Base-by-base conservation (phyloP, 2,329 filamentous ascomycete genomes). In the Trichoderma sp. region DNA sequence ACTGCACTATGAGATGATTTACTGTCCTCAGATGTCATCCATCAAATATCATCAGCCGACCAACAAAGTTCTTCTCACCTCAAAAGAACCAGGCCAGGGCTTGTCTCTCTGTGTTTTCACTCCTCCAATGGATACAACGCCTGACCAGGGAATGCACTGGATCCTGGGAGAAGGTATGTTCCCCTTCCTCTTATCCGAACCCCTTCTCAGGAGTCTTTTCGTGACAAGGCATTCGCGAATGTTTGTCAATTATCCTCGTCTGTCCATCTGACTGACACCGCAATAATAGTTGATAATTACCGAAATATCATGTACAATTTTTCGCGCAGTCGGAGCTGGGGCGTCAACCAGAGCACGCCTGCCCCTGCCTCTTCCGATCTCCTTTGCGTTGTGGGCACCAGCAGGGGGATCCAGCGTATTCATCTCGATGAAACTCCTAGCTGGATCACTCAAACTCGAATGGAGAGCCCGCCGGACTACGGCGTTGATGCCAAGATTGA, bases 381-480 rank as follows among this genome's bases (percentile, higher is more conserved):
- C 1, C 74, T 84, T 51, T 88, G 85, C 76, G 79, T 85, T 6
- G 77, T 87, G 57, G 87, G 86, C 57, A 85, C 86, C 1, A 84
- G 80, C 74, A 76, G 77, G 2, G 87, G 86, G n/a, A 79, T 89
- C 6, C 70, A 86, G 14, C 76, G 78, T 24, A 78, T 85, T 21
- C 74, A 79, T 36, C 73, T 76, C 43, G 74, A 81, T 72, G 77
- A 79, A 58, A 74, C 75, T 2, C 76, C 83, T 30, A 73, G 74
- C 3, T 83, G 81, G 80, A 74, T 84, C 34, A 78, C 79, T 1
- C 80, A 78, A 36, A 36, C 6, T 36, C 34, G 6, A 73, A 71
- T 18, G 70, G 63, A 58, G 24, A 18, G 26, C 21, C 71, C 57
- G 0, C 56, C 66, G n/a, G 32, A 36, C 15, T 12, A 60, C 30